Conservation (phyloP, 495 filamentous ascomycete genomes). For the Talaromyces stipitatus region DNA sequence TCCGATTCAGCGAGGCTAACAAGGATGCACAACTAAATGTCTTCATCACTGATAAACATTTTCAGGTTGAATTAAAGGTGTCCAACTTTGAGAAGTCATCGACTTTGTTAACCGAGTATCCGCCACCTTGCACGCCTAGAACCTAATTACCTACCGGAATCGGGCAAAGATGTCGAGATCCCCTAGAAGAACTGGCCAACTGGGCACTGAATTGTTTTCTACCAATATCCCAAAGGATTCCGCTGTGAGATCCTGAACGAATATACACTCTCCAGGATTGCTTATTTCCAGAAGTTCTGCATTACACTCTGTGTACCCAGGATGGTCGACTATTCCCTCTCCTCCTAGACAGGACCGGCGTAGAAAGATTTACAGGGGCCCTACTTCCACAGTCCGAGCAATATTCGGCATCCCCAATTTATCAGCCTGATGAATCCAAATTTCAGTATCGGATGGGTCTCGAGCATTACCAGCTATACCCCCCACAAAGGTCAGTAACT, state of each 20-base stretch:
- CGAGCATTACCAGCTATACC: background rate
- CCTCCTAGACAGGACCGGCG: background rate
- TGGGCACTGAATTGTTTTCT: background rate
- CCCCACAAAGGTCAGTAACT: background rate
- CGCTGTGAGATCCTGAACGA: background rate
- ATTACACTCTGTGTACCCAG: background rate
- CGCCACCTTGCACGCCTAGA: conserved; percentile 9
- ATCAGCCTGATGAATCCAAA: background rate
- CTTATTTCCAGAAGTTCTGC: conserved; percentile 1
- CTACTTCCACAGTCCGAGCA: background rate
- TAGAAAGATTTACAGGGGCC: background rate
- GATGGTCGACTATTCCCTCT: background rate
- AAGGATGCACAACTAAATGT: conserved; percentile 9
- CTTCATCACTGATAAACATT: conserved; percentile 11
- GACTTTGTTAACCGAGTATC: conserved; percentile 9
- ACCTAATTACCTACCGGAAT: conserved; percentile 6
- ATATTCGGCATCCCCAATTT: background rate
- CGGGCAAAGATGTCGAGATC: conserved; percentile 5
- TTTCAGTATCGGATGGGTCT: background rate
- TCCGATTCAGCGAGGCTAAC: conserved; percentile 7
- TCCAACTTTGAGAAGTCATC: conserved; percentile 8
- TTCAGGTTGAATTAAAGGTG: conserved; percentile 7
- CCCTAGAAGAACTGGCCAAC: background rate
- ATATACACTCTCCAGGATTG: background rate
- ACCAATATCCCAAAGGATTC: background rate